phyloP scores from a whole-genome alignment of 2,329 filamentous ascomycete species.

The Penicillium expansum region DNA sequence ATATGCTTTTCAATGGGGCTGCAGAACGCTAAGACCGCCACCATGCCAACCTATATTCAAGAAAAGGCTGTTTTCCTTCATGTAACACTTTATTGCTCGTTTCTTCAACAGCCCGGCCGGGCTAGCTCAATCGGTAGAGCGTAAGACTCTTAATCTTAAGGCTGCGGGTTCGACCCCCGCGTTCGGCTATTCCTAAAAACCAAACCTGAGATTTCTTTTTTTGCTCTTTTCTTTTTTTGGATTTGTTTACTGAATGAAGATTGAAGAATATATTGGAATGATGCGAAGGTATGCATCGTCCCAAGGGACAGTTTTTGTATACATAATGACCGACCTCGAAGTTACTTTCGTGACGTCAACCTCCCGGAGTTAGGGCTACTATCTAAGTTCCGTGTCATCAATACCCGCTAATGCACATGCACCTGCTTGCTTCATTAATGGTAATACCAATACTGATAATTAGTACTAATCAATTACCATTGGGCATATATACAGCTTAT shows the following conservation, averaged over 20 bases:
- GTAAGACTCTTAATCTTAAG: constrained; percentile 51
- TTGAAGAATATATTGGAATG: neutral
- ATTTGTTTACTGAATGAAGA: neutral
- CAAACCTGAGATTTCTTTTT: neutral
- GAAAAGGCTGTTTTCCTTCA: neutral
- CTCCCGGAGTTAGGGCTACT: too few relatives aligned
- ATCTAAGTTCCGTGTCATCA: too few relatives aligned
- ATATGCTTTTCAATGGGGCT: neutral
- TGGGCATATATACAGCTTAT: too few relatives aligned
- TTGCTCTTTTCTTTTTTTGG: neutral
- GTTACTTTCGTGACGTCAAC: too few relatives aligned
- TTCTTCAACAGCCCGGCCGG: constrained; percentile 28
- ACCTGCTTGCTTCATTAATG: too few relatives aligned
- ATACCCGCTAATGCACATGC: too few relatives aligned
- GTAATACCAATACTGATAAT: too few relatives aligned
- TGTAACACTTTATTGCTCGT: fast-evolving
- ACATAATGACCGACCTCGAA: too few relatives aligned
- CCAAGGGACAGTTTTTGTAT: neutral
- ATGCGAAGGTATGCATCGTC: neutral
- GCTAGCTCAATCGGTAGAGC: constrained; percentile 52
- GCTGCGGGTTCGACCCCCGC: constrained; percentile 45
- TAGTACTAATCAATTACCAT: too few relatives aligned
- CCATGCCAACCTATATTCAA: neutral
- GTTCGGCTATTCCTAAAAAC: constrained; percentile 35
- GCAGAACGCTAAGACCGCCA: neutral